Evolutionary conservation across 331 rosid genomes (phyloP).

Genomic region (Spiraea crenata): DNA sequence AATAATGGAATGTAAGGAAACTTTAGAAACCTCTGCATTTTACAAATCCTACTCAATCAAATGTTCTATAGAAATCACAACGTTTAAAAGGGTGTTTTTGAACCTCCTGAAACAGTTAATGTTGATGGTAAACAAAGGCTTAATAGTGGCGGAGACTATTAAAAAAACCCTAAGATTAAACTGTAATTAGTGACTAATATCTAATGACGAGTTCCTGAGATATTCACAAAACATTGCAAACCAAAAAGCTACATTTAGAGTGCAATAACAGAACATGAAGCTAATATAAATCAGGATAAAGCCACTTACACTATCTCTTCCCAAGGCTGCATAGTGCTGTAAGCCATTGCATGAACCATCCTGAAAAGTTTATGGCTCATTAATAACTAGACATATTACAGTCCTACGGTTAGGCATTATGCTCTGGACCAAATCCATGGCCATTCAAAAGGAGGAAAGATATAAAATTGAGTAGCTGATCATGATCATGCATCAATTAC

Average conservation of each 20-base stretch:
- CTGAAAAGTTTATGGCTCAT: constrained; percentile 39
- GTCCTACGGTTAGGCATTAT: neutral
- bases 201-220: neutral
- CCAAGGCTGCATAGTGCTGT: constrained; percentile 92
- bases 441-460: neutral
- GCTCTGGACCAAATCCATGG: neutral
- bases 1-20: neutral
- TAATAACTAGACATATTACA: neutral
- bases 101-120: neutral
- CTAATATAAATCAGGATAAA: constrained; percentile 18
- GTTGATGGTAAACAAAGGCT: too few relatives aligned
- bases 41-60: neutral
- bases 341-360: constrained; percentile 95
- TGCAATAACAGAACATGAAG: neutral
- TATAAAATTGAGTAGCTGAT: neutral
- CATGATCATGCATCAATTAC: neutral
- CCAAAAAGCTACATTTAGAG: neutral
- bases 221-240: neutral
- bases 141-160: neutral
- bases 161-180: neutral
- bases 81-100: neutral
- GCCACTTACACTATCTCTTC: constrained; percentile 66
- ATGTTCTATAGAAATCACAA: neutral
- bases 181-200: too few relatives aligned
- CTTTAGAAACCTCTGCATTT: neutral